Evolutionary conservation across 164 flowering plant species (phyloP), one percentile per base, ranked within the genome.

Genomic region (Vitis rupestris): DNA sequence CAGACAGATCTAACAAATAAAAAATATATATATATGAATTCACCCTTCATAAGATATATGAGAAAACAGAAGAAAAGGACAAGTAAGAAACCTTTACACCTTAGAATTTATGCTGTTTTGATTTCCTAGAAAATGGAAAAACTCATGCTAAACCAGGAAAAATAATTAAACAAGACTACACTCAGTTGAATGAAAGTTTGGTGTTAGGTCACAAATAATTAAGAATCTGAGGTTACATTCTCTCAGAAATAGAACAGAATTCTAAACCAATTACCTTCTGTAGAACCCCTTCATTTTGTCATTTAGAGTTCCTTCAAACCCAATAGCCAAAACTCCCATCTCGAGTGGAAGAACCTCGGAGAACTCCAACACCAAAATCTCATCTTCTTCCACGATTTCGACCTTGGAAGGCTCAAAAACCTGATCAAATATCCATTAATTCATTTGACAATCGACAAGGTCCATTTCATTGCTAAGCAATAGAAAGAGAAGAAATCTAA

Each of bases 241-340:
- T 6, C 30, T 3, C 4, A 14, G 29, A 13, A 59, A 50, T 14
- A 0, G 6, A 37, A 56, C 48, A 44, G 2, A 15, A 11, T 19
- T 44, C 1, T 37, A 59, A 69, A 67, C 23, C 4, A 44, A 61
- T 37, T 66, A 92, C 97, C 99, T 92, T 75, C 89, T 84, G 66
- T 94, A 94, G 65, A 95, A 93, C 0, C 99, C 99, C 76, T 89
- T 93, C 99, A 95, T 91, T 62, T 79, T 79, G 58, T 95, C 99
- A 80, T 90, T 95, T 19, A 95, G 77, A 29, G 82, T 82, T 47
- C 99, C 97, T 23, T 82, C 77, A 71, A 93, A 93, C 0, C 69
- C 69, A 37, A 87, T 78, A 13, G 59, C 61, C 75, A 89, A 70
- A 70, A 80, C 78, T 51, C 79, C 92, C 75, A 56, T n/a, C 50